Evolutionary conservation across 495 filamentous ascomycete species (phyloP).

Genomic region (Penicillium paxilli): DNA sequence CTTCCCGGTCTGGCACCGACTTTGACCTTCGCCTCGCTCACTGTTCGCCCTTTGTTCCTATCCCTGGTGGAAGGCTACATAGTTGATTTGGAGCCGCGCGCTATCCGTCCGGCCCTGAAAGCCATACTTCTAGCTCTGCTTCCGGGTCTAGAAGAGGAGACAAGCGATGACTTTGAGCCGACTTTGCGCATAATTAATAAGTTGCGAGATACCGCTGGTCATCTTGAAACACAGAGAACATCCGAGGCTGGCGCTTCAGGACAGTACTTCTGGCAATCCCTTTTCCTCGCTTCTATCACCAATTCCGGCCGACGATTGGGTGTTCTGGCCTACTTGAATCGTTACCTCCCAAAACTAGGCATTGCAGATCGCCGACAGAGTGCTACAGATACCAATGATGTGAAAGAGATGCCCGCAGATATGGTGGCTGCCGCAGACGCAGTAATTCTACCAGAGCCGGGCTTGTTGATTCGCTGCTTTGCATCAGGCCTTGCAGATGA

Average conservation of each 20-base stretch:
- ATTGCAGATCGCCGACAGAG: slow-evolving; percentile 36
- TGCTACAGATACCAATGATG: slow-evolving; percentile 23
- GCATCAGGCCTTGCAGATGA: slow-evolving; percentile 86
- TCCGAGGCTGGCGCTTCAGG: slow-evolving; percentile 61
- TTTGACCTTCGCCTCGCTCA: slow-evolving; percentile 89
- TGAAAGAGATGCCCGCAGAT: slow-evolving; percentile 21
- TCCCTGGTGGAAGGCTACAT: slow-evolving; percentile 80
- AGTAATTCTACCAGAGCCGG: slow-evolving; percentile 92
- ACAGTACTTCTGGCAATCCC: slow-evolving; percentile 97
- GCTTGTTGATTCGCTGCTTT: slow-evolving; percentile 85
- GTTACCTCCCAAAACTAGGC: slow-evolving; percentile 75
- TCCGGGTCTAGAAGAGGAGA: slow-evolving; percentile 92
- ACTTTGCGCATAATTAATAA: slow-evolving; percentile 76
- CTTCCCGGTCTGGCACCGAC: slow-evolving; percentile 86
- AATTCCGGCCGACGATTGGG: slow-evolving; percentile 80
- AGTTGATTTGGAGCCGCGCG: slow-evolving; percentile 63
- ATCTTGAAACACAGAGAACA: slow-evolving; percentile 40
- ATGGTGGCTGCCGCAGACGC: slow-evolving; percentile 57
- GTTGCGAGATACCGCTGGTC: slow-evolving; percentile 67
- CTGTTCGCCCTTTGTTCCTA: slow-evolving; percentile 80
- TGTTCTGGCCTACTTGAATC: slow-evolving; percentile 78
- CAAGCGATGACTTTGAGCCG: slow-evolving; percentile 93
- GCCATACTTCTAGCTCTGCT: slow-evolving; percentile 81
- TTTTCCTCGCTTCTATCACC: slow-evolving; percentile 91
- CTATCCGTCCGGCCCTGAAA: slow-evolving; percentile 84